Evolutionary conservation across 495 filamentous ascomycete genomes (phyloP).

Genomic region (Aspergillus heteromorphus): DNA sequence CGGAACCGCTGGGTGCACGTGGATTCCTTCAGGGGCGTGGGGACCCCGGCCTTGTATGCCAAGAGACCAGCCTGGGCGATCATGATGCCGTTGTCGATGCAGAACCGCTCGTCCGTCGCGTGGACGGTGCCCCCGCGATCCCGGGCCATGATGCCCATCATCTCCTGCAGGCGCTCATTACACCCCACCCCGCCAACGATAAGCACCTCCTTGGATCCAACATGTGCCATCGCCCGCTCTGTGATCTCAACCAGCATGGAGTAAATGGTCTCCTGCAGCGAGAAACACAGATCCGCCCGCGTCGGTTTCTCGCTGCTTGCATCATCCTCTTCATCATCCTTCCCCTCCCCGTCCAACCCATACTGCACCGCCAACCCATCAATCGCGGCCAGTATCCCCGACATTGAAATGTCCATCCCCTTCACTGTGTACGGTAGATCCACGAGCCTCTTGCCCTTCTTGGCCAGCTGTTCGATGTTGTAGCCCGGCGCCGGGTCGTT

Average conservation of each 20-base stretch:
- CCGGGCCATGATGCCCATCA: constrained; percentile 96
- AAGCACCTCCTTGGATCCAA: constrained; percentile 81
- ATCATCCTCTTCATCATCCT: constrained; percentile 32
- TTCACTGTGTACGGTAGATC: constrained; percentile 96
- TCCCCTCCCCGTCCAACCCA: constrained; percentile 35
- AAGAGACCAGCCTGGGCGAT: constrained; percentile 94
- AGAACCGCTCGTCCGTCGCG: constrained; percentile 94
- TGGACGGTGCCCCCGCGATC: constrained; percentile 87
- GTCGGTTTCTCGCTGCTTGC: constrained; percentile 49
- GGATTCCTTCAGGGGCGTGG: constrained; percentile 70
- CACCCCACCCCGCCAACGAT: constrained; percentile 98
- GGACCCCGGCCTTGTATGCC: constrained; percentile 73
- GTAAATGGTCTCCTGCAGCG: constrained; percentile 88
- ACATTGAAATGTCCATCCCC: constrained; percentile 96
- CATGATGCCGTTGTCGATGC: constrained; percentile 99
- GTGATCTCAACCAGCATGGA: constrained; percentile 99
- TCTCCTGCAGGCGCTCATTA: constrained; percentile 91
- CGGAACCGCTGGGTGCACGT: constrained; percentile 92
- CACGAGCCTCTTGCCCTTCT: constrained; percentile 64
- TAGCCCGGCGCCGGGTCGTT: constrained; percentile 97
- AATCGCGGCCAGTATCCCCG: constrained; percentile 77
- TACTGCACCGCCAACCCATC: constrained; percentile 70
- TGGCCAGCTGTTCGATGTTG: constrained; percentile 96
- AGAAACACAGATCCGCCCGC: constrained; percentile 87
- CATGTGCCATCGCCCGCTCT: constrained; percentile 97